phyloP scores from a whole-genome alignment of 78 protist species.

The slime mould (Dictyostelium discoideum) region DNA sequence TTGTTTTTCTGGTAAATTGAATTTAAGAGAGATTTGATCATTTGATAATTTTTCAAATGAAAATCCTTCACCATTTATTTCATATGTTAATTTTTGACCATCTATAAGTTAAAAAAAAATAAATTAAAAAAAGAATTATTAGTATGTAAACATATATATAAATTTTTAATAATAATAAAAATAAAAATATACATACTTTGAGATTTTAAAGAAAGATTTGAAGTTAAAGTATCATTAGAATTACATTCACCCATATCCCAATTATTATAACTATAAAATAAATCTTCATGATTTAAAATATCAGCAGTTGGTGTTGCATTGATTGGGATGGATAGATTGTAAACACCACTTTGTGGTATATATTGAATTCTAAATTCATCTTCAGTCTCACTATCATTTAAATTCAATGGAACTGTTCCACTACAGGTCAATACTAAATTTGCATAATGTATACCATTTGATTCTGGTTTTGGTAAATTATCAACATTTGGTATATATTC shows the following conservation, averaged over 20 bases:
- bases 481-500: slow-evolving; percentile 31
- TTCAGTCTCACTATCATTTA: background rate
- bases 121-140: background rate
- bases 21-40: background rate
- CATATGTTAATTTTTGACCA: background rate
- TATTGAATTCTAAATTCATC: background rate
- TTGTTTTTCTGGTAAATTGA: background rate
- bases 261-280: slow-evolving; percentile 20
- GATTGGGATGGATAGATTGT: background rate
- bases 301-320: background rate
- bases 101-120: background rate
- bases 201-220: background rate
- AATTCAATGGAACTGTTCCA: background rate
- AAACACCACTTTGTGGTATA: background rate
- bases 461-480: background rate
- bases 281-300: background rate
- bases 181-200: background rate
- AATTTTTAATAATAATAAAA: background rate
- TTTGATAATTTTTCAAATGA: background rate
- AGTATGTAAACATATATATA: background rate
- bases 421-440: background rate
- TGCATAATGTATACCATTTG: background rate
- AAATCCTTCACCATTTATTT: slow-evolving; percentile 33
- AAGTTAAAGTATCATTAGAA: background rate
- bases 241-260: slow-evolving; percentile 53